These are phyloP conservation scores for Mrakia gelida DNA, from an alignment of 768 basidiomycete species.

Conservation along the genomic window DNA sequence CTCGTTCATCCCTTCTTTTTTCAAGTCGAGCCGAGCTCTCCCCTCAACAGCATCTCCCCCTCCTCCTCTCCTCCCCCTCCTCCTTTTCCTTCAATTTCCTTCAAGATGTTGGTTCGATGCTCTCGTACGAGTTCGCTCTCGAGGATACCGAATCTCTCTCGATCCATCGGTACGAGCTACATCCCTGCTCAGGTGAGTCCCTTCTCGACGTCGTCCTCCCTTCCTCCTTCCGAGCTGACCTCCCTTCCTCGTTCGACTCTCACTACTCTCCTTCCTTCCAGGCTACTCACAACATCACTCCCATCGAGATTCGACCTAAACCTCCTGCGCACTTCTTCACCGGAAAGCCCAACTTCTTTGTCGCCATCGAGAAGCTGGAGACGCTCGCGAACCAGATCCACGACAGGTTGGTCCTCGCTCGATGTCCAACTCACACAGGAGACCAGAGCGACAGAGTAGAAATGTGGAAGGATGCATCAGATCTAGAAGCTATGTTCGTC, in stretches of 20 bases:
- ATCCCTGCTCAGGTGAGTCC: constrained; percentile 4
- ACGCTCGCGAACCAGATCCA: not conserved
- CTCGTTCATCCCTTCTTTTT: not conserved
- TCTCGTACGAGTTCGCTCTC: not conserved
- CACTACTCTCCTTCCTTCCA: not conserved
- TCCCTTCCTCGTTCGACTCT: not conserved
- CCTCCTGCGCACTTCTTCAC: constrained; percentile 30
- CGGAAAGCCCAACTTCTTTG: constrained; percentile 24
- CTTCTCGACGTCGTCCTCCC: not conserved
- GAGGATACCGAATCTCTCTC: not conserved
- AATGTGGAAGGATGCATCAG: constrained; percentile 6
- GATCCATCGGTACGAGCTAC: not conserved
- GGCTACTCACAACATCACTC: constrained; percentile 16
- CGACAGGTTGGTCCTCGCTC: not conserved
- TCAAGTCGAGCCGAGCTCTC: too few species aligned
- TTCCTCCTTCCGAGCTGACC: not conserved
- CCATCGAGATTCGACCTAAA: constrained; percentile 23
- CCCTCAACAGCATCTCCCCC: not conserved
- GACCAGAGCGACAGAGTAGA: too few species aligned
- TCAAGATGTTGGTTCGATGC: not conserved
- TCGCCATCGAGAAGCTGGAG: not conserved
- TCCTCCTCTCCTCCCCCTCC: not conserved
- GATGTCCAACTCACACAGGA: too few species aligned
- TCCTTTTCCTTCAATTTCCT: not conserved
- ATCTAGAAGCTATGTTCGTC: not conserved